Conservation (phyloP, 1,139 yeast genomes). For the Yamadazyma spencermartinsiae region DNA sequence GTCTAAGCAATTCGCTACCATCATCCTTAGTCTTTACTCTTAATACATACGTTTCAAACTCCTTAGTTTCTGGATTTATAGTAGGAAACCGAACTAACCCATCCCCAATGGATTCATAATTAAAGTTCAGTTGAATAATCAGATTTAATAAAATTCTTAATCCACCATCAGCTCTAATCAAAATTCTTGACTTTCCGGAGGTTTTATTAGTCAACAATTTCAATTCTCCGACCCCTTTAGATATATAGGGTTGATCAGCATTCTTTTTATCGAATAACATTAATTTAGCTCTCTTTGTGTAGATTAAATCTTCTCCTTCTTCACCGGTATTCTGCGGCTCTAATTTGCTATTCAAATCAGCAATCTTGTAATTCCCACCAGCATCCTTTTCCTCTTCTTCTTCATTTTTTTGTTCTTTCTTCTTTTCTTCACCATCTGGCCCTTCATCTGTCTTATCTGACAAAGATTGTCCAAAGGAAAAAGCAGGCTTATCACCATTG, state of each 20-base stretch:
- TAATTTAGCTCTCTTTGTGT: constrained; percentile 70
- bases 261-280: constrained; percentile 59
- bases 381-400: constrained; percentile 1
- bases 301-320: constrained; percentile 70
- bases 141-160: constrained; percentile 78
- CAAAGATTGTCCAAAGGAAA: constrained; percentile 26
- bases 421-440: constrained; percentile 5
- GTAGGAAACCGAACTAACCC: constrained; percentile 63
- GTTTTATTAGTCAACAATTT: constrained; percentile 64
- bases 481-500: constrained; percentile 21
- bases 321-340: constrained; percentile 65
- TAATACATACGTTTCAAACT: constrained; percentile 59
- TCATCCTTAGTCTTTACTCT: constrained; percentile 71
- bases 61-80: constrained; percentile 38
- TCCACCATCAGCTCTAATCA: constrained; percentile 88
- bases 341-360: constrained; percentile 46
- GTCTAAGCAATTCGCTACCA: constrained; percentile 60
- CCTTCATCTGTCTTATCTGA: constrained; percentile 3
- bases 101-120: constrained; percentile 59
- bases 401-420: constrained; percentile 3
- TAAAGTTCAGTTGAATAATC: constrained; percentile 50
- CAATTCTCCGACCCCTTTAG: constrained; percentile 80
- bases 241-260: constrained; percentile 46
- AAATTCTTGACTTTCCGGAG: constrained; percentile 63
- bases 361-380: constrained; percentile 14